Evolutionary conservation across 164 flowering plant genomes (phyloP), one percentile per base, ranked within the genome.

Genomic region (Warburgia ugandensis): DNA sequence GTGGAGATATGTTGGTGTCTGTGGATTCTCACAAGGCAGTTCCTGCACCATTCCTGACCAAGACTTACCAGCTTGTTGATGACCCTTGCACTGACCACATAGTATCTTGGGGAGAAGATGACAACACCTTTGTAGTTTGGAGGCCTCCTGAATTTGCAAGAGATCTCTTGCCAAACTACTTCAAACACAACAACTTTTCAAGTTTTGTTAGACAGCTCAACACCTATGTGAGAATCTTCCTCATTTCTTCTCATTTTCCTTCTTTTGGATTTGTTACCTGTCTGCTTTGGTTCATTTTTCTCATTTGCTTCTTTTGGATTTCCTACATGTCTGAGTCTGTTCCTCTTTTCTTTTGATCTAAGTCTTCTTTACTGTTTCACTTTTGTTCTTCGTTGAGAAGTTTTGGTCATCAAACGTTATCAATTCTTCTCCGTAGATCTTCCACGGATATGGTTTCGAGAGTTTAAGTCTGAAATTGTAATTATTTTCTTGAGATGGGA

Each of bases 121-220:
- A 66, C 6, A 61, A 70, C 39, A 72, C 76, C 28, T 78, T 78
- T 43, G 72, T 78, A 13, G 84, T 78, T 29, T 78, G 84, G 84
- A 65, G 73, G 21, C 76, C 78, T 3, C 64, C 78, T 44, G 80
- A 78, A 59, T 78, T 78, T 57, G 71, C 80, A 17, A 66, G 70
- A 17, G 75, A 73, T 62, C 69, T 71, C 22, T 71, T 78, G 28
- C 78, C 78, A 21, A 76, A 72, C 52, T 76, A 73, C 72, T 78
- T 78, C 77, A 78, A 78, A 68, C 84, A 78, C 69, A 76, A 69
- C 72, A 78, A 78, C 54, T 78, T 78, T 68, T 78, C 84, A 6
- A 78, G 84, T 71, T 78, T 77, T 57, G 77, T 77, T 27, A 55
- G 84, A 58, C 84, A 79, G 58, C 81, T 79, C 47, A 79, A 79